Evolutionary conservation across 176 grass and related monocot species (phyloP).

Genomic region (Thinopyrum elongatum): DNA sequence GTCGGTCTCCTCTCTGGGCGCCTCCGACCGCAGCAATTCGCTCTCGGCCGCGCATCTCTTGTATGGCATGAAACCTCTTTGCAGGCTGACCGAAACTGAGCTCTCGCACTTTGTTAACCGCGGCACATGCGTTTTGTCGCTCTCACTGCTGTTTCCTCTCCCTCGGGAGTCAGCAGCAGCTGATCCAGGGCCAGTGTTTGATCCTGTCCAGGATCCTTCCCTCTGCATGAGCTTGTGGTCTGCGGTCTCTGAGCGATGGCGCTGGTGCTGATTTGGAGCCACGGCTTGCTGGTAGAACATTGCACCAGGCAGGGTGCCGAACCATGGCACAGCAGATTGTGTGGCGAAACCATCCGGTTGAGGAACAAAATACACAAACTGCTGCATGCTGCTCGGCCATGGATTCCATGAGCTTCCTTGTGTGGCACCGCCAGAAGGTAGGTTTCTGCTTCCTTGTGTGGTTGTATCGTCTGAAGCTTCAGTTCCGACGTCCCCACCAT

Average conservation of each 20-base stretch:
- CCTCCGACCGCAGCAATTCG: slow-evolving; percentile 24
- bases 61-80: slow-evolving; percentile 68
- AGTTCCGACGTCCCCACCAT: neutral
- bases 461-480: slow-evolving; percentile 10
- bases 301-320: slow-evolving; percentile 32
- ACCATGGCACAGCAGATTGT: slow-evolving; percentile 28
- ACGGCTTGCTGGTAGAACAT: slow-evolving; percentile 41
- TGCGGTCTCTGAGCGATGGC: slow-evolving; percentile 5
- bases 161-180: slow-evolving; percentile 27
- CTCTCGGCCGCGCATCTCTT: slow-evolving; percentile 54
- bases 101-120: slow-evolving; percentile 27
- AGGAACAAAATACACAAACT: slow-evolving; percentile 47
- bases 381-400: slow-evolving; percentile 38
- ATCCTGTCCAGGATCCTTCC: slow-evolving; percentile 65
- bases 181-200: slow-evolving; percentile 35
- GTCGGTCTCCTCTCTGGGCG: slow-evolving; percentile 39
- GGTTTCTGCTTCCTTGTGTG: neutral
- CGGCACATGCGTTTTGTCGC: neutral
- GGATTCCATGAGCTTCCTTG: slow-evolving; percentile 37
- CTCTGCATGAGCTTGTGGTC: slow-evolving; percentile 37
- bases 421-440: neutral
- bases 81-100: slow-evolving; percentile 25
- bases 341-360: slow-evolving; percentile 25
- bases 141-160: slow-evolving; percentile 29
- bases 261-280: slow-evolving; percentile 13